Evolutionary conservation across 202 grass and related monocot species (phyloP).

Genomic region (Musa balbisiana): DNA sequence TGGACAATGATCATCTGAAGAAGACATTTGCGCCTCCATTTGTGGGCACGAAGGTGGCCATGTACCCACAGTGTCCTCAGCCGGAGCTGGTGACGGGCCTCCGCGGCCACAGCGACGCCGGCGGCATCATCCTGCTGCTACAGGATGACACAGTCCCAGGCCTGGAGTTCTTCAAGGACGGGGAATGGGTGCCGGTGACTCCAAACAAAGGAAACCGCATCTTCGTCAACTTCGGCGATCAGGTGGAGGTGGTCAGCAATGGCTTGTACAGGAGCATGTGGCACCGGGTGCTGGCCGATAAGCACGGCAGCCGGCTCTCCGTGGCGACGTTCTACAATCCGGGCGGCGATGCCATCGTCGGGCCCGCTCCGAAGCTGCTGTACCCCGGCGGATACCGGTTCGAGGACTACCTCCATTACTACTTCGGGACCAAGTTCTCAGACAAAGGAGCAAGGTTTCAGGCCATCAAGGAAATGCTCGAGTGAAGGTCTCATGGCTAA

Average conservation of each 20-base stretch:
- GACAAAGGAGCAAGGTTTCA: conserved; percentile 61
- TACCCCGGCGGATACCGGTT: conserved; percentile 69
- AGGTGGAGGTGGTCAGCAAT: conserved; percentile 77
- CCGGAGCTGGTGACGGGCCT: conserved; percentile 63
- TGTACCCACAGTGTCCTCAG: conserved; percentile 64
- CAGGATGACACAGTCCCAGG: conserved; percentile 72
- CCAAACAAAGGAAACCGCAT: conserved; percentile 38
- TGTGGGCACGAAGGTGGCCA: conserved; percentile 81
- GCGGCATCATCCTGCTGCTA: conserved; percentile 86
- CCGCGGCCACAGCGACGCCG: conserved; percentile 81
- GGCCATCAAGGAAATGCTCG: conserved; percentile 43
- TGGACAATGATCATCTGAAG: conserved; percentile 28
- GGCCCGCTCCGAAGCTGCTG: conserved; percentile 29
- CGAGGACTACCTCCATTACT: conserved; percentile 74
- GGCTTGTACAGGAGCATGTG: conserved; percentile 61
- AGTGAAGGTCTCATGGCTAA: not conserved
- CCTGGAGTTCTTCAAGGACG: conserved; percentile 57
- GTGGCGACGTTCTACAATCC: conserved; percentile 97
- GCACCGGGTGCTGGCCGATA: conserved; percentile 48
- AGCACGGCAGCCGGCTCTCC: conserved; percentile 45
- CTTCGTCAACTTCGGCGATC: conserved; percentile 89
- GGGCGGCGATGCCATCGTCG: conserved; percentile 31
- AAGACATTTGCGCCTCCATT: conserved; percentile 61
- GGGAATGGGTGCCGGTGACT: conserved; percentile 42
- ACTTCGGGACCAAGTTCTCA: conserved; percentile 66